Percentiles rank a stretch among this genome's conserved stretches.
Evolutionary conservation across 495 filamentous ascomycete species (phyloP).

Genomic region (Clohesyomyces aquaticus): DNA sequence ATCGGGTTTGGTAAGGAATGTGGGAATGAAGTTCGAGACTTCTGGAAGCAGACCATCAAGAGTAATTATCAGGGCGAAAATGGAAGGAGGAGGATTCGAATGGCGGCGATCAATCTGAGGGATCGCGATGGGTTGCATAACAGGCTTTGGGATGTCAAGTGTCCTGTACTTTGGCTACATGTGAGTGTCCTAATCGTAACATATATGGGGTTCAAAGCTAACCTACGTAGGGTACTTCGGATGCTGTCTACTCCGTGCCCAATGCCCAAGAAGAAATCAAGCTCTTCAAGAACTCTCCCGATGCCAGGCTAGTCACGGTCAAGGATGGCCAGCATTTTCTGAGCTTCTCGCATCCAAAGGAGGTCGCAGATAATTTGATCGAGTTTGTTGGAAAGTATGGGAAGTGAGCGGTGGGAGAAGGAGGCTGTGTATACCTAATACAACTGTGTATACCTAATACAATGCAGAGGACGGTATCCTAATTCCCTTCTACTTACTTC

Average conservation of each 20-base stretch:
- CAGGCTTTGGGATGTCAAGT: constrained; percentile 58
- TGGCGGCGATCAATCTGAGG: constrained; percentile 61
- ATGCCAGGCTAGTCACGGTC: constrained; percentile 54
- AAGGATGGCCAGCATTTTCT: constrained; percentile 63
- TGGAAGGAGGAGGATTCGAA: constrained; percentile 57
- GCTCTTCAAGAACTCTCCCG: constrained; percentile 57
- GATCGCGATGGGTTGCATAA: constrained; percentile 62
- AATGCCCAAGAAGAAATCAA: constrained; percentile 62
- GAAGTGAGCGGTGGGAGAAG: too few relatives aligned
- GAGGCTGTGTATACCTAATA: too few relatives aligned
- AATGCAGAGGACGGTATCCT: too few relatives aligned
- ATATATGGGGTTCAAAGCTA: constrained; percentile 20
- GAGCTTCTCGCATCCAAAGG: constrained; percentile 58
- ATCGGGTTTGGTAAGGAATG: constrained; percentile 60
- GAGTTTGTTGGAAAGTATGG: constrained; percentile 54
- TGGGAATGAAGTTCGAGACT: constrained; percentile 48
- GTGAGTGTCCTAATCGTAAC: constrained; percentile 6
- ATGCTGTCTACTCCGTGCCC: constrained; percentile 54
- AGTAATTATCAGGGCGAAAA: constrained; percentile 62
- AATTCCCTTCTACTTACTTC: too few relatives aligned
- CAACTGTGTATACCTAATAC: too few relatives aligned
- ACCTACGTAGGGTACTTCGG: constrained; percentile 58
- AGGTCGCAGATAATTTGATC: constrained; percentile 57
- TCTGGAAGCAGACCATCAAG: constrained; percentile 60
- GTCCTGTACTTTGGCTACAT: constrained; percentile 67